Percentiles rank a stretch among this genome's conserved stretches.
Conservation (phyloP, 2,329 filamentous ascomycete species). For the Lachnellula hyalina region DNA sequence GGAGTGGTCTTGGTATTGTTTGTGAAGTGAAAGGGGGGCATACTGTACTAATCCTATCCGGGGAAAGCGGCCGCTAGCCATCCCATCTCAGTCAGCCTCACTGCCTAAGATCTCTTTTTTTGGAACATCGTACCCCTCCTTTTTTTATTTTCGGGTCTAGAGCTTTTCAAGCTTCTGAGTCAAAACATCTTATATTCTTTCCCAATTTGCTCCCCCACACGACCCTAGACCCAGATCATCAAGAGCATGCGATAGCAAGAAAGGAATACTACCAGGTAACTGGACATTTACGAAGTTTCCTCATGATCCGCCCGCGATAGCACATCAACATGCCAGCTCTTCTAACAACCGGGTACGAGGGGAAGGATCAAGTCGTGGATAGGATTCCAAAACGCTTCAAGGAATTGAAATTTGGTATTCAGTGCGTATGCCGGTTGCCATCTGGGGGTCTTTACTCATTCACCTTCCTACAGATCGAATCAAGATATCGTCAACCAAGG, state of each 20-base stretch:
- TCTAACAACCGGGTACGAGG: conserved; percentile 22
- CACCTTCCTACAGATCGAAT: conserved; percentile 57
- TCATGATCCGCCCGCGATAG: conserved; percentile 7
- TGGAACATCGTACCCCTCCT: not conserved
- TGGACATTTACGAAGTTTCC: not conserved
- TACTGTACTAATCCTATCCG: not conserved
- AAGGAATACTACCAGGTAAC: not conserved
- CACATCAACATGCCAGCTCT: conserved; percentile 20
- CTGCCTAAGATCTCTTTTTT: no score
- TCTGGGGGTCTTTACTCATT: conserved; percentile 7
- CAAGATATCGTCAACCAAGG: conserved; percentile 95
- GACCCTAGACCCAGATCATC: not conserved
- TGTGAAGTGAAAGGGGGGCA: no score
- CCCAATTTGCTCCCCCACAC: not conserved
- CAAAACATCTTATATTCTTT: not conserved
- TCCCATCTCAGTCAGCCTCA: not conserved
- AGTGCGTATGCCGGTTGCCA: conserved; percentile 46
- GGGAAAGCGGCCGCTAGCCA: no score
- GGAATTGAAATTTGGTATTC: conserved; percentile 88
- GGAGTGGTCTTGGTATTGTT: no score
- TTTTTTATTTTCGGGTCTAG: not conserved
- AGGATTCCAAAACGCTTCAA: conserved; percentile 86
- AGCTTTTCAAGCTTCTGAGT: not conserved
- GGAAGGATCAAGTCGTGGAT: conserved; percentile 88
- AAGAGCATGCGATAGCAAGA: not conserved